Evolutionary conservation across 768 basidiomycete species (phyloP).

Genomic region (Mycena sanguinolenta): DNA sequence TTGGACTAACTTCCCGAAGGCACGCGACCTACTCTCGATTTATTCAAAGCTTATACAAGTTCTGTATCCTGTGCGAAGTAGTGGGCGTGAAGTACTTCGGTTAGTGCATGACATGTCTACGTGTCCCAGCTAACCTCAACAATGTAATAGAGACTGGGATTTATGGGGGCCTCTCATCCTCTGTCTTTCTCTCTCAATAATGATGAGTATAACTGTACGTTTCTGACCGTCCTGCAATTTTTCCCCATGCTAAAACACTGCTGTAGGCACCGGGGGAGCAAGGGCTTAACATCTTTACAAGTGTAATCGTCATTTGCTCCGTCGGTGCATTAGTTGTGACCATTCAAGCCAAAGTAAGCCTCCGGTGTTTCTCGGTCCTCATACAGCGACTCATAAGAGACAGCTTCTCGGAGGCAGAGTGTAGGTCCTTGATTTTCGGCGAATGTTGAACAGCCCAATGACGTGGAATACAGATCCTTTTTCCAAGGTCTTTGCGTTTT

Average conservation of each 20-base stretch:
- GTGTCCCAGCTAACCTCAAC: conserved; percentile 18
- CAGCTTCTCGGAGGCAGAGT: conserved; percentile 87
- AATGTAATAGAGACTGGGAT: conserved; percentile 87
- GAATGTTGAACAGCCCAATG: conserved; percentile 9
- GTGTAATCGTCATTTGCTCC: conserved; percentile 93
- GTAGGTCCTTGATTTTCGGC: conserved; percentile 55
- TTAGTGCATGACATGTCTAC: conserved; percentile 46
- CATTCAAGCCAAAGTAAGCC: conserved; percentile 90
- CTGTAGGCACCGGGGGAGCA: conserved; percentile 85
- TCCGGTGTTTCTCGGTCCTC: conserved; percentile 11
- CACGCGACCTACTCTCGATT: conserved; percentile 90
- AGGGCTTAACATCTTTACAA: conserved; percentile 90
- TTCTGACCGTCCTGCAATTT: background rate
- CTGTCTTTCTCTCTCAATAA: conserved; percentile 82
- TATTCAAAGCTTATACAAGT: conserved; percentile 95
- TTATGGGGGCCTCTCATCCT: conserved; percentile 95
- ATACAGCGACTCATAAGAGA: conserved; percentile 10
- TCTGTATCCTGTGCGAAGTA: conserved; percentile 84
- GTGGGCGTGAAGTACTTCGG: conserved; percentile 86
- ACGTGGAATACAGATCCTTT: conserved; percentile 75
- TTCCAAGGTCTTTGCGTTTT: conserved; percentile 96
- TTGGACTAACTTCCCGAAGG: conserved; percentile 57
- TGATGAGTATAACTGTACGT: conserved; percentile 87
- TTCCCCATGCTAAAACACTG: background rate
- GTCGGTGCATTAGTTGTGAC: conserved; percentile 93